Base-by-base conservation (phyloP, 805 yeast species). In the Pichia kluyveri region DNA sequence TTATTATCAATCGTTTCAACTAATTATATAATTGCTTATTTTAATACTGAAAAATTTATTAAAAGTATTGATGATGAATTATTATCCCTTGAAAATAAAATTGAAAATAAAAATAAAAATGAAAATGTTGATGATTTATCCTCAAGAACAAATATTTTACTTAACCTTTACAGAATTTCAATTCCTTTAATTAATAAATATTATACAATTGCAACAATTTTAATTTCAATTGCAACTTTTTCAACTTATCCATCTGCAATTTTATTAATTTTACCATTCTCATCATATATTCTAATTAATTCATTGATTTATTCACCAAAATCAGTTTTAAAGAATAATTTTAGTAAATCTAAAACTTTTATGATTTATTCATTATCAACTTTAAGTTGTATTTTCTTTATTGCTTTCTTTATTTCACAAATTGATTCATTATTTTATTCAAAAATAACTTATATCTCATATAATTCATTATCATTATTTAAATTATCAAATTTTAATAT, bases 231-330 rank as follows among this genome's bases (percentile, higher is more conserved):
- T n/a, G 95, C 89, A 6, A 91, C 91, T 0, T 58, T 90, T 2
- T 53, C 85, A 31, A 97, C 97, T 1, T 91, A 97, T 97, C 97
- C 97, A 1, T 91, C 90, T 63, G 77, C 83, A 0, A 63, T 86
- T 48, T 80, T 75, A 0, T 63, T 88, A 48, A 80, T 80, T 2
- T 54, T 76, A 1, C 93, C 96, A 1, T 71, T 81, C 48, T 72
- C 77, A 18, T 43, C 68, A 1, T 79, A 69, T 59, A 56, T 56
- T 4, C 12, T 52, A n/a, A 0, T 55, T 30, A 43, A 54, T n/a
- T 38, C 55, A 19, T 8, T 56, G 0, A n/a, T 37, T 11, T 34
- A 39, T 19, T 43, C 48, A 18, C 44, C 45, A 18, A 45, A 48
- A 31, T 44, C 50, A 7, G 32, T 51, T 17, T 52, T 52, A 19